Base-by-base conservation (phyloP, 2,329 filamentous ascomycete genomes). In the Leptographium flavum region DNA sequence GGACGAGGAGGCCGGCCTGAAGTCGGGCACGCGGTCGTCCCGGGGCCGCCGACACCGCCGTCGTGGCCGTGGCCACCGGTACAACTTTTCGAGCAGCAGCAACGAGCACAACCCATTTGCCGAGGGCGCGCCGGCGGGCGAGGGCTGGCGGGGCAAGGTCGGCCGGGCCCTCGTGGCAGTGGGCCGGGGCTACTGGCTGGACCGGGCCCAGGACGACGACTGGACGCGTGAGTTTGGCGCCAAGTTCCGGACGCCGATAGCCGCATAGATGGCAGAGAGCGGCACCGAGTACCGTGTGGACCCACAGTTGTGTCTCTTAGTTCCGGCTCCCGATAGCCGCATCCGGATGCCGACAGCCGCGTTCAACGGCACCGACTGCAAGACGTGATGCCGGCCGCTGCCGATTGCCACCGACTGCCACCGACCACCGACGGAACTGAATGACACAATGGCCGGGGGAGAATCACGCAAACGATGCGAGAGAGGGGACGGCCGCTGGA, bases 181-280 rank as follows among this genome's bases (percentile, higher is more conserved):
- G 22, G 83, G 83, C 33, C 75, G 74, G 52, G 71, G 70, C 47
- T 95, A 93, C 65, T 95, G 88, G 87, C 67, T 94, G 15, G 83
- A 83, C 49, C 76, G 54, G 13, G 44, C 49, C 76, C 45, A 64
- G 76, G 69, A 76, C 50, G 73, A 79, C 41, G 77, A 79, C 49
- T 92, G 84, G 84, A 73, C 80, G 56, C 70, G 73, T 39, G 73
- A 70, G 10, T 67, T 79, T 45, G 59, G 52, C 69, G 69, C 56
- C 25, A 56, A 54, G 41, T 57, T 59, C 43, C 49, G 54, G 28
- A 25, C 19, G 30, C 30, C 28, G 39, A 4, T 39, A 11, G 11
- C 21, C 9, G 22, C 22, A 39, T 33, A 9, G 33, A n/a, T 10
- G 19, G 21, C 10, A 11, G 7, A 9, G 25, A 9, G 38, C 19